Conservation (phyloP, 306 rosid species). For the Styphnolobium japonicum region DNA sequence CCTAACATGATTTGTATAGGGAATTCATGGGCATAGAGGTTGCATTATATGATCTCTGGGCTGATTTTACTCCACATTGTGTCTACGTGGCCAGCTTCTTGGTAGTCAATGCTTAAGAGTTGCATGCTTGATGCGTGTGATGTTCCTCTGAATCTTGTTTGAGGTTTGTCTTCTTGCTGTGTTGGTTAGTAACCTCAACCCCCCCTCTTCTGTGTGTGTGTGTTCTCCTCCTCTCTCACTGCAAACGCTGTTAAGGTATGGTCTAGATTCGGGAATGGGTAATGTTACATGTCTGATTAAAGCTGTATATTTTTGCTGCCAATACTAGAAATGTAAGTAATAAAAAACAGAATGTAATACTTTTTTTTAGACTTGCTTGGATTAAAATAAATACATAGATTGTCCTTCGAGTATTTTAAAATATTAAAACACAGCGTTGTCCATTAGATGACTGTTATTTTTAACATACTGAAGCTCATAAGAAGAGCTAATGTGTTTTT, state of each 20-base stretch:
- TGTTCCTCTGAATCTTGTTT: conserved; percentile 28
- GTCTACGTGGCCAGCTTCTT: conserved; percentile 45
- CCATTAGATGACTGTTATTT: too few species aligned
- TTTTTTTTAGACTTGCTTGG: too few species aligned
- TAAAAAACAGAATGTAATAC: background rate
- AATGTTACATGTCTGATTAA: background rate
- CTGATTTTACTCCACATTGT: conserved; percentile 42
- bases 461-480: too few species aligned
- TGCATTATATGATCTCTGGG: conserved; percentile 34
- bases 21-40: conserved; percentile 41
- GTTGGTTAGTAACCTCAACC: too few species aligned
- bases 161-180: too few species aligned
- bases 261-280: background rate
- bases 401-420: background rate
- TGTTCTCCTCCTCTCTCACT: background rate
- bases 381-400: too few species aligned
- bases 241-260: background rate
- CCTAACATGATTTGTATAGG: conserved; percentile 58
- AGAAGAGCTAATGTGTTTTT: too few species aligned
- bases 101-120: conserved; percentile 33
- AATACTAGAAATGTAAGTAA: background rate
- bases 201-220: too few species aligned
- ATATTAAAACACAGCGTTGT: background rate
- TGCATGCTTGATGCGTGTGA: conserved; percentile 26
- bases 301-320: background rate